Conservation (phyloP, 1,284 basidiomycete genomes). For the Ustilago tritici region DNA sequence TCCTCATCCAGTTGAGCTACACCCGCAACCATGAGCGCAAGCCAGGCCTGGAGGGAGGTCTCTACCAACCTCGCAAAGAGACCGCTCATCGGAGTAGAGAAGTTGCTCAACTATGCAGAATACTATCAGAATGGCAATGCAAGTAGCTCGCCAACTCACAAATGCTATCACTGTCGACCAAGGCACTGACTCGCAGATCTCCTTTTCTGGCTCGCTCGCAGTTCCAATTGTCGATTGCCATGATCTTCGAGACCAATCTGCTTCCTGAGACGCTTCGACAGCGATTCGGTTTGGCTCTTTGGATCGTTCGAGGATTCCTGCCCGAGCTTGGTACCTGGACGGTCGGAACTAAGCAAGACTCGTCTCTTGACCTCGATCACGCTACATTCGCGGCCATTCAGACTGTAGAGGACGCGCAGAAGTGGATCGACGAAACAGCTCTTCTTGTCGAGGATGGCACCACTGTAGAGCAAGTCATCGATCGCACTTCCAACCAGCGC, state of each 20-base stretch:
- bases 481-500: conserved; percentile 17
- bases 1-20: not conserved
- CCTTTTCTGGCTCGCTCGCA: conserved; percentile 7
- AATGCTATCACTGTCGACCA: not conserved
- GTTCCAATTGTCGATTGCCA: conserved; percentile 23
- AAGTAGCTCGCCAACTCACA: conserved; percentile 1
- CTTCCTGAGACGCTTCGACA: conserved; percentile 15
- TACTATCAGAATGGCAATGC: conserved; percentile 38
- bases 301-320: conserved; percentile 16
- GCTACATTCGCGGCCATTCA: conserved; percentile 23
- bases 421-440: conserved; percentile 34
- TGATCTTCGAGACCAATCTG: conserved; percentile 17
- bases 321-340: conserved; percentile 29
- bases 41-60: conserved; percentile 20
- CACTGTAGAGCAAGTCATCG: conserved; percentile 18
- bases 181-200: not conserved
- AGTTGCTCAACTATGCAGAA: conserved; percentile 39
- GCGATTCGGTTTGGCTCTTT: conserved; percentile 29
- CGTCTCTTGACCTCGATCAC: conserved; percentile 22
- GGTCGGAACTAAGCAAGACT: not conserved
- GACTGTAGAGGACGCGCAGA: conserved; percentile 27
- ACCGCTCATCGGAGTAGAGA: conserved; percentile 30
- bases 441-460: conserved; percentile 27
- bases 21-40: conserved; percentile 6
- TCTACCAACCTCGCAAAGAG: conserved; percentile 13